phyloP scores from a whole-genome alignment of 2,329 filamentous ascomycete species.

The Sarocladiaceae sp. region DNA sequence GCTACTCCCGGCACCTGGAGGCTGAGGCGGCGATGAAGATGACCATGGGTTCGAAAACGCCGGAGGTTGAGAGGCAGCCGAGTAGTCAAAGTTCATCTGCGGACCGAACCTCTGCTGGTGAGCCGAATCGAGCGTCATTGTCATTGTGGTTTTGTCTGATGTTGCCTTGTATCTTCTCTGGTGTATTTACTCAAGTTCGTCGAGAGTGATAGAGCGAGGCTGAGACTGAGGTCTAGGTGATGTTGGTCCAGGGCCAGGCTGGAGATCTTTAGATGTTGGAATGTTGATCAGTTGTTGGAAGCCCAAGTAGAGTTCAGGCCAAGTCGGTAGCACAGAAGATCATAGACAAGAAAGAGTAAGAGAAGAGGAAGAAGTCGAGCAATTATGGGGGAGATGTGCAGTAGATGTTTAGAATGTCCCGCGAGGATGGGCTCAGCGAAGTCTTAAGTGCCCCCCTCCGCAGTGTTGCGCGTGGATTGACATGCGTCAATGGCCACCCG shows the following conservation, averaged over 20 bases:
- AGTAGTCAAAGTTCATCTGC: slow-evolving; percentile 72
- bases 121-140: slow-evolving; percentile 89
- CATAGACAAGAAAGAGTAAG: slow-evolving; percentile 25
- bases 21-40: slow-evolving; percentile 37
- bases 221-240: not conserved
- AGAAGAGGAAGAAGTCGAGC: not conserved
- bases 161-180: too few species aligned
- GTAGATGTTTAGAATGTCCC: not conserved
- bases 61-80: slow-evolving; percentile 40
- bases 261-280: slow-evolving; percentile 4
- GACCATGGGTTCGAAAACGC: slow-evolving; percentile 93
- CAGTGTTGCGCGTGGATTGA: slow-evolving; percentile 23
- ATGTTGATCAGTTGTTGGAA: slow-evolving; percentile 49
- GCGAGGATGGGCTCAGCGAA: slow-evolving; percentile 47
- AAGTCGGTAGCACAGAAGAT: slow-evolving; percentile 37
- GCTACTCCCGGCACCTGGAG: slow-evolving; percentile 47
- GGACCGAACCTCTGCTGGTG: slow-evolving; percentile 68
- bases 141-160: slow-evolving; percentile 57
- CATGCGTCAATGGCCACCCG: slow-evolving; percentile 27
- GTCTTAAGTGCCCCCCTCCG: slow-evolving; percentile 46
- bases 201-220: too few species aligned
- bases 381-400: not conserved
- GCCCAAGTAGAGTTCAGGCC: slow-evolving; percentile 26
- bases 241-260: slow-evolving; percentile 10
- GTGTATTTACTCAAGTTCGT: too few species aligned